Evolutionary conservation across 202 grass and related monocot species (phyloP).

Genomic region (Schoenoplectus triqueter): DNA sequence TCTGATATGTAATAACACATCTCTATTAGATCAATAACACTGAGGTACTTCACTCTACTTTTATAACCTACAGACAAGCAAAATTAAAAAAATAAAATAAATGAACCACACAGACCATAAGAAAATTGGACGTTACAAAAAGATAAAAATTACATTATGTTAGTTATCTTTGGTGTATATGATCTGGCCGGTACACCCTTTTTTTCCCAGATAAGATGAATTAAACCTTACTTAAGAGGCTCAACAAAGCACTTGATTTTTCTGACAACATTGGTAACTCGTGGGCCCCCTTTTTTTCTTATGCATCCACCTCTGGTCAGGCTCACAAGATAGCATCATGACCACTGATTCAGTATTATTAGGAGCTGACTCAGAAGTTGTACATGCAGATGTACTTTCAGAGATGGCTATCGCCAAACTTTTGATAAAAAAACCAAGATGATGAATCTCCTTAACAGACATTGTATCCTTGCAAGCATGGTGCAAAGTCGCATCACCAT

Average conservation of each 20-base stretch:
- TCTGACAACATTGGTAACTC: conserved; percentile 76
- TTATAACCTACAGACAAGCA: conserved; percentile 67
- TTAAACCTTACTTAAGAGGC: conserved; percentile 81
- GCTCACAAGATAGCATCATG: conserved; percentile 43
- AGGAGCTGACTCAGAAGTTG: conserved; percentile 45
- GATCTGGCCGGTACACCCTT: conserved; percentile 72
- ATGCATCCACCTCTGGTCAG: conserved; percentile 9
- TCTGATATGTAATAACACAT: conserved; percentile 83
- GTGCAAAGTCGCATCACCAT: conserved; percentile 4
- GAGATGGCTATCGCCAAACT: not conserved
- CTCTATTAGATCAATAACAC: conserved; percentile 70
- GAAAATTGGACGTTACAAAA: conserved; percentile 28
- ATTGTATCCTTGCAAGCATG: conserved; percentile 8
- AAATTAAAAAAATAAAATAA: not conserved
- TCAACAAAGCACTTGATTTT: conserved; percentile 76
- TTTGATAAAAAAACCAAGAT: conserved; percentile 8
- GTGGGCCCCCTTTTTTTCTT: conserved; percentile 69
- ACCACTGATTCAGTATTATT: conserved; percentile 49
- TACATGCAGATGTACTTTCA: conserved; percentile 16
- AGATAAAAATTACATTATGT: conserved; percentile 8
- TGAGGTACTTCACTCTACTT: conserved; percentile 88
- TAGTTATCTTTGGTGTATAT: conserved; percentile 80
- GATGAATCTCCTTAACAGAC: not conserved
- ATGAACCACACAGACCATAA: conserved; percentile 31
- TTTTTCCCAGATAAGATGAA: conserved; percentile 58